phyloP scores from a whole-genome alignment of 108 stramenopile species.

The Nitzschia sp. region DNA sequence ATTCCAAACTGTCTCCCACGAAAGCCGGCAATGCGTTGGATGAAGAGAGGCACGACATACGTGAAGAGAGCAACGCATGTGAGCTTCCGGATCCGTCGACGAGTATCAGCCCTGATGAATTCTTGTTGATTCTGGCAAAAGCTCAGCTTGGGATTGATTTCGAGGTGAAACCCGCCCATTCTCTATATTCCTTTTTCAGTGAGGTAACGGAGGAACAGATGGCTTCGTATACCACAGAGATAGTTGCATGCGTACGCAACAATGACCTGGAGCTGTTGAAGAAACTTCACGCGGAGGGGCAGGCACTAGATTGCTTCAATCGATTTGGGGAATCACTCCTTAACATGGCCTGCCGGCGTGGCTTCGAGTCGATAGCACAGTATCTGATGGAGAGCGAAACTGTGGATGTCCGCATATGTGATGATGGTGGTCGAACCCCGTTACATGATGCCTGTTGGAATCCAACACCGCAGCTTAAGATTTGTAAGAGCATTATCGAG shows the following conservation, averaged over 20 bases:
- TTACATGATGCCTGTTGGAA: constrained; percentile 92
- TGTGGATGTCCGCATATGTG: constrained; percentile 57
- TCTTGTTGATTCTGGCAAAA: constrained; percentile 38
- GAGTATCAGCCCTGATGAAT: constrained; percentile 46
- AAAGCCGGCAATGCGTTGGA: no score
- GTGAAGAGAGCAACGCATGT: background rate
- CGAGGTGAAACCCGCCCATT: constrained; percentile 33
- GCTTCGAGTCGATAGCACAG: constrained; percentile 53
- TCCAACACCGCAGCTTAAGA: constrained; percentile 56
- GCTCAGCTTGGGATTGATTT: constrained; percentile 35
- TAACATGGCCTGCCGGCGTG: constrained; percentile 84
- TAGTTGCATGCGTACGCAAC: constrained; percentile 56
- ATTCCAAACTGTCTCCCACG: no score
- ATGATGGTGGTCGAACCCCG: constrained; percentile 88
- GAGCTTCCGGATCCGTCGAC: constrained; percentile 16
- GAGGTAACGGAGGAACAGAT: constrained; percentile 63
- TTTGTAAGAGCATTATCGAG: constrained; percentile 53
- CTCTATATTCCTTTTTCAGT: constrained; percentile 43
- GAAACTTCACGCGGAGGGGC: constrained; percentile 27
- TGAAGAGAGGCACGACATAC: no score
- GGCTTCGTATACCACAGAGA: constrained; percentile 55
- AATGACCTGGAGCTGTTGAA: constrained; percentile 53
- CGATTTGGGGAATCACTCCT: constrained; percentile 84
- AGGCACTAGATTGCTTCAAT: constrained; percentile 68
- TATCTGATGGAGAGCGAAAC: constrained; percentile 61